Evolutionary conservation across 441 rosid species (phyloP).

Genomic region (Dalechampia spathulata): DNA sequence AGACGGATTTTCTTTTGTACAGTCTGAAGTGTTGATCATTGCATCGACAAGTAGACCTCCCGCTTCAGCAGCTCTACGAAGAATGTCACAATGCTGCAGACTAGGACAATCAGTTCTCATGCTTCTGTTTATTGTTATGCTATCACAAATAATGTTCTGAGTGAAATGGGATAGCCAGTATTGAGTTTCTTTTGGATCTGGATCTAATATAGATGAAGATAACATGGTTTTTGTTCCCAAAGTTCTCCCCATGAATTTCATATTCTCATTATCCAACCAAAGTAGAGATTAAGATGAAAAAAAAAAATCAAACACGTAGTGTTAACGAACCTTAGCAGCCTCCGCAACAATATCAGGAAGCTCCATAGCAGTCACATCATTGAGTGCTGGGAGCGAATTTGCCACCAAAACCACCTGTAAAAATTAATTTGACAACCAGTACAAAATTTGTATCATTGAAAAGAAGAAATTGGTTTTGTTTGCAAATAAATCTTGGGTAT

Average conservation of each 20-base stretch:
- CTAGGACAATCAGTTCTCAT: constrained; percentile 18
- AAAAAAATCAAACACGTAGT: not conserved
- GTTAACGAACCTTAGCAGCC: constrained; percentile 80
- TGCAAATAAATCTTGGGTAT: not conserved
- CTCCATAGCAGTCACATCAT: constrained; percentile 97
- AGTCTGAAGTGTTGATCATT: constrained; percentile 56
- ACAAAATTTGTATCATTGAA: constrained; percentile 4
- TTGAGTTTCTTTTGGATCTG: not conserved
- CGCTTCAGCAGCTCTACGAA: constrained; percentile 93
- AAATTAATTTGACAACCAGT: constrained; percentile 11
- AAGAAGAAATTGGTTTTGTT: constrained; percentile 2
- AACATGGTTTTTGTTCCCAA: not conserved
- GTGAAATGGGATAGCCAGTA: not conserved
- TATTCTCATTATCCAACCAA: constrained; percentile 1
- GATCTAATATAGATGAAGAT: not conserved
- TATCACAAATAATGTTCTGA: not conserved
- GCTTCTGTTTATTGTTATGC: not conserved
- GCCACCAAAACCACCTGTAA: constrained; percentile 94
- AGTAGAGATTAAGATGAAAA: not conserved
- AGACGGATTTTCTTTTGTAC: constrained; percentile 50
- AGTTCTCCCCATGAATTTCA: not conserved
- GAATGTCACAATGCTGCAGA: constrained; percentile 84
- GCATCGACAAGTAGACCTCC: constrained; percentile 97
- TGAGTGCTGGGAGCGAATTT: constrained; percentile 94
- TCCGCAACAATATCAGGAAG: constrained; percentile 94